Evolutionary conservation across 352 stramenopile genomes (phyloP).

Genomic region (Globisporangium mamillatum): DNA sequence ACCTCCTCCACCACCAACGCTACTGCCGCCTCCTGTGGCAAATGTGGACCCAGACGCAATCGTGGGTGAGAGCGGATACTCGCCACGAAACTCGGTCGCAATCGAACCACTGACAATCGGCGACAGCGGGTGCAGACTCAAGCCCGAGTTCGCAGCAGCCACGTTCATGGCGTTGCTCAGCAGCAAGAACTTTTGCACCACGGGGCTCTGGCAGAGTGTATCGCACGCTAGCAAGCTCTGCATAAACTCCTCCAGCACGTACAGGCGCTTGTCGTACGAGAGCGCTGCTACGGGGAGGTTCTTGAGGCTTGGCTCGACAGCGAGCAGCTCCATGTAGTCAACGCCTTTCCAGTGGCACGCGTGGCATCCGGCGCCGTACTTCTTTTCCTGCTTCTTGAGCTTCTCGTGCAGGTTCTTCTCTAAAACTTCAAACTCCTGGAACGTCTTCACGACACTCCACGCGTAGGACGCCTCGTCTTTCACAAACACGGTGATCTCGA

Average conservation of each 20-base stretch:
- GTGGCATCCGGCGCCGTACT: slow-evolving; percentile 36
- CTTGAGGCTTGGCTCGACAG: slow-evolving; percentile 47
- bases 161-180: slow-evolving; percentile 27
- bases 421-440: slow-evolving; percentile 65
- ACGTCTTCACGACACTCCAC: slow-evolving; percentile 71
- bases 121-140: background rate
- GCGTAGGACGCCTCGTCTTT: slow-evolving; percentile 51
- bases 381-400: slow-evolving; percentile 71
- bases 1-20: background rate
- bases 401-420: slow-evolving; percentile 69
- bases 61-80: slow-evolving; percentile 18
- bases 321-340: slow-evolving; percentile 61
- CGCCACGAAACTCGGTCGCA: slow-evolving; percentile 6
- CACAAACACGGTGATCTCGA: slow-evolving; percentile 62
- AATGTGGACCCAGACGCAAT: background rate
- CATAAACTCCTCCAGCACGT: slow-evolving; percentile 66
- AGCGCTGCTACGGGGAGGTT: slow-evolving; percentile 32
- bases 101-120: slow-evolving; percentile 11
- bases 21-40: background rate
- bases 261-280: slow-evolving; percentile 62
- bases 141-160: background rate
- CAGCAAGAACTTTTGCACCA: slow-evolving; percentile 71
- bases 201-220: slow-evolving; percentile 71
- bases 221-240: slow-evolving; percentile 68
- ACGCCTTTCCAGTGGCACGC: slow-evolving; percentile 63